A percentile compares a stretch with the other conserved stretches of the same genome.
Evolutionary conservation across 164 flowering plant genomes (phyloP).

Genomic region (Umbellularia californica): DNA sequence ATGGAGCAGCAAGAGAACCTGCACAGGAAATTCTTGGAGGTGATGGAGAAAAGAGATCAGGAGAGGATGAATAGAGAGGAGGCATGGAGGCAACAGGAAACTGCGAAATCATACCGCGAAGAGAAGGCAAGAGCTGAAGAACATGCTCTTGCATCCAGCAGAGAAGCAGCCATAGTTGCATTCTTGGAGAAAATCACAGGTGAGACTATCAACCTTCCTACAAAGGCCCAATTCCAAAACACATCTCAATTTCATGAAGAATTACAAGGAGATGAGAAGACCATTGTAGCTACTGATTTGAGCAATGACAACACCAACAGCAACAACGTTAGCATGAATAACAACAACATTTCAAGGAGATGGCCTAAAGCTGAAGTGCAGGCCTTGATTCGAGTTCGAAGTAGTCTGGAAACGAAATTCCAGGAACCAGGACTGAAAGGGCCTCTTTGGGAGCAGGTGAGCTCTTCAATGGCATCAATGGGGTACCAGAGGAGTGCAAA

Average conservation of each 20-base stretch:
- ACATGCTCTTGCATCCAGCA: constrained; percentile 6
- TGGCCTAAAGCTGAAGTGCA: constrained; percentile 18
- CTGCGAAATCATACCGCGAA: not conserved
- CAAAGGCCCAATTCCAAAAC: not conserved
- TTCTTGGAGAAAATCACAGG: constrained; percentile 19
- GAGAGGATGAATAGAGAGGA: constrained; percentile 13
- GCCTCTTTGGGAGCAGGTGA: constrained; percentile 17
- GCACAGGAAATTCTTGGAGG: constrained; percentile 13
- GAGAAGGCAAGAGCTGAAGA: constrained; percentile 4
- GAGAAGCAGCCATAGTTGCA: constrained; percentile 12
- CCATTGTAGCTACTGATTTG: too few relatives aligned
- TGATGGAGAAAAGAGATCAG: constrained; percentile 16
- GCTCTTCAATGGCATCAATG: constrained; percentile 12
- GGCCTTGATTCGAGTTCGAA: constrained; percentile 15
- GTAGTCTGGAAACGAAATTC: constrained; percentile 8
- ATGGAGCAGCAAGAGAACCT: constrained; percentile 18
- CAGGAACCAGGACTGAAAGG: constrained; percentile 15
- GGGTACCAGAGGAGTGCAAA: constrained; percentile 14
- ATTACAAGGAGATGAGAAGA: not conserved
- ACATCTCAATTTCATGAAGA: constrained; percentile 2
- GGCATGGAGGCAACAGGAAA: constrained; percentile 12
- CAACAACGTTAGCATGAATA: not conserved
- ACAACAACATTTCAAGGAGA: constrained; percentile 3
- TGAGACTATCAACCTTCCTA: constrained; percentile 1
- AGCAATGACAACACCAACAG: not conserved